Base-by-base conservation (phyloP, 2,329 filamentous ascomycete genomes). In the Penicillium olsonii region DNA sequence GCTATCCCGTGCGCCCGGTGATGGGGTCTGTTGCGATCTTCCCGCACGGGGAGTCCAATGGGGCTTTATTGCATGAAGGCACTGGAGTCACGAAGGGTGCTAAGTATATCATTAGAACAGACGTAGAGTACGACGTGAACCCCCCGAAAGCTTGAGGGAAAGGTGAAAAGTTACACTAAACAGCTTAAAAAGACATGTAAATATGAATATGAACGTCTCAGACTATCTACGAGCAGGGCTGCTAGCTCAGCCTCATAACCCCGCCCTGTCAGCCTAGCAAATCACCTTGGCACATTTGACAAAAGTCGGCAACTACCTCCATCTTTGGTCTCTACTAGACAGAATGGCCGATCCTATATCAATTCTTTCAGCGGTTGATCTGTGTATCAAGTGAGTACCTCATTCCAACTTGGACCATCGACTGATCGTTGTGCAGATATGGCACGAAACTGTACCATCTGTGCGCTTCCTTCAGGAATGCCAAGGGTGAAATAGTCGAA, bases 21-120 rank as follows among this genome's bases (percentile, higher is more conserved):
- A 86, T 87, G 80, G 86, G 86, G 4, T 80, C 78, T 38, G 82
- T 87, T 0, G 84, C 84, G 0, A 74, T 89, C 3, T 88, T 89
- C 54, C 85, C 86, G 0, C 86, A 89, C 48, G 86, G 85, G 0
- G 85, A 88, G 57, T 78, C 82, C 0, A 79, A 79, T 34, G 84
- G 84, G 0, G 84, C 84, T 5, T 65, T 88, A 45, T 60, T 89
- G 50, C 86, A 89, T 57, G 86, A 88, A 62, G 86, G 86, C 0
- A 88, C 86, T 0, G 85, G 86, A 0, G 86, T 89, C 0, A 75
- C 78, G n/a, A 82, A 80, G 58, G 84, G 83, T 0, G 82, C 83
- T 0, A 81, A 81, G 65, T 89, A 88, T 62, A 83, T 89, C 1
- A 87, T 88, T 37, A 69, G 86, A 48, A 87, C 85, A 0, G 86